These are phyloP conservation scores for Ogataea corticis DNA, from an alignment of 805 yeast genomes.

Conservation along the genomic window DNA sequence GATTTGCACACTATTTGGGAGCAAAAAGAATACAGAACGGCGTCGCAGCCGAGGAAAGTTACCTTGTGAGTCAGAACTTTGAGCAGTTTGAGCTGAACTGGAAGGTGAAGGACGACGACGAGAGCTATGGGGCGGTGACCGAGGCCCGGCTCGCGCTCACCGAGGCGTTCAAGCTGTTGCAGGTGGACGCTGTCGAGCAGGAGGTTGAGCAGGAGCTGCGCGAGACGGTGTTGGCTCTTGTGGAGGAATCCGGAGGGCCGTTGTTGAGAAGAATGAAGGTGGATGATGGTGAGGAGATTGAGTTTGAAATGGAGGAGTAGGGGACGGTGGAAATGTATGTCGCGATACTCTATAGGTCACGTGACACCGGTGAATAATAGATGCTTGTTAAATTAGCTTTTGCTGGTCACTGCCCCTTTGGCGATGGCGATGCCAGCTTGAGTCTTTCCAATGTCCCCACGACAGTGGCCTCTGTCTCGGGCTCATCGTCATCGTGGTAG, in stretches of 20 bases:
- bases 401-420: no score
- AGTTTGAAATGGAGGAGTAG: background rate
- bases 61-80: constrained; percentile 38
- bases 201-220: constrained; percentile 58
- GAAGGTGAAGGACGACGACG: constrained; percentile 29
- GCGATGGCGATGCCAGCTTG: background rate
- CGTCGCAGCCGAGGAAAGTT: constrained; percentile 16
- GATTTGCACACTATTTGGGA: constrained; percentile 62
- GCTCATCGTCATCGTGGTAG: constrained; percentile 6
- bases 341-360: no score
- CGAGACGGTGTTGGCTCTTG: constrained; percentile 51
- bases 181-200: constrained; percentile 39
- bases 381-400: no score
- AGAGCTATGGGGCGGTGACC: constrained; percentile 31
- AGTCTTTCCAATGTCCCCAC: constrained; percentile 9
- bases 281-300: constrained; percentile 45
- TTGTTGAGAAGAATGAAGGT: constrained; percentile 38
- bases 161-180: constrained; percentile 35
- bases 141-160: constrained; percentile 46
- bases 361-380: no score
- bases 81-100: constrained; percentile 37
- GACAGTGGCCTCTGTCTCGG: constrained; percentile 16
- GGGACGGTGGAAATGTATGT: no score
- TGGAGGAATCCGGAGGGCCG: constrained; percentile 63
- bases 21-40: constrained; percentile 38